Conservation (phyloP, 169 alveolate genomes). For the Cryptosporidium ryanae region DNA sequence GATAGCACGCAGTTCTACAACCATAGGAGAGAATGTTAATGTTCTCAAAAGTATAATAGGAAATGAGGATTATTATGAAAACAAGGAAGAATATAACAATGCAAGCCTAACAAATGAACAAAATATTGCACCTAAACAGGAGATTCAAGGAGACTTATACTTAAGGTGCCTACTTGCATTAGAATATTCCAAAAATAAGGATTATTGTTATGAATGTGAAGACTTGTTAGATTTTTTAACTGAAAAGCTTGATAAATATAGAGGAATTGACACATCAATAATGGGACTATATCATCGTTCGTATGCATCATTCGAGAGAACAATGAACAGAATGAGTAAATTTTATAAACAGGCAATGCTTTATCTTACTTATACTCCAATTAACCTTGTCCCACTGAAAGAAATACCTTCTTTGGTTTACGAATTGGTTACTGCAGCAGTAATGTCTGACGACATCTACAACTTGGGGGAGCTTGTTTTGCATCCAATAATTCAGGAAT, state of each 20-base stretch:
- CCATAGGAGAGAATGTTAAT: slow-evolving; percentile 1
- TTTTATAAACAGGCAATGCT: slow-evolving; percentile 44
- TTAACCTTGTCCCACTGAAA: slow-evolving; percentile 14
- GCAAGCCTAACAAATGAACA: slow-evolving; percentile 48
- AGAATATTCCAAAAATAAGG: slow-evolving; percentile 14
- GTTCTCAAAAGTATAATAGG: slow-evolving; percentile 6
- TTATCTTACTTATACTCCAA: slow-evolving; percentile 59
- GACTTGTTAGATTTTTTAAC: slow-evolving; percentile 54
- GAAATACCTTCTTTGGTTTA: slow-evolving; percentile 51
- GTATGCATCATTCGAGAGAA: slow-evolving; percentile 53
- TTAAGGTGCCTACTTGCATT: slow-evolving; percentile 29
- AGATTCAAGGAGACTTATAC: slow-evolving; percentile 54
- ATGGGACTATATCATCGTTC: slow-evolving; percentile 49
- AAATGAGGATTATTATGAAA: slow-evolving; percentile 4
- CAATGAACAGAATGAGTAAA: slow-evolving; percentile 50
- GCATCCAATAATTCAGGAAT: slow-evolving; percentile 62
- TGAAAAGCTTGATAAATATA: slow-evolving; percentile 4
- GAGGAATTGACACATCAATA: slow-evolving; percentile 52
- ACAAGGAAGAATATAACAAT: slow-evolving; percentile 18
- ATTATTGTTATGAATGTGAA: slow-evolving; percentile 25
- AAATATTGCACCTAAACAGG: slow-evolving; percentile 57
- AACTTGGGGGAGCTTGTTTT: slow-evolving; percentile 67
- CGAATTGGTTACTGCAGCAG: slow-evolving; percentile 57
- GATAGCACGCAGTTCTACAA: background rate
- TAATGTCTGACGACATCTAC: slow-evolving; percentile 50